phyloP scores from a whole-genome alignment of 352 stramenopile species.

The Aphanomyces euteiches region DNA sequence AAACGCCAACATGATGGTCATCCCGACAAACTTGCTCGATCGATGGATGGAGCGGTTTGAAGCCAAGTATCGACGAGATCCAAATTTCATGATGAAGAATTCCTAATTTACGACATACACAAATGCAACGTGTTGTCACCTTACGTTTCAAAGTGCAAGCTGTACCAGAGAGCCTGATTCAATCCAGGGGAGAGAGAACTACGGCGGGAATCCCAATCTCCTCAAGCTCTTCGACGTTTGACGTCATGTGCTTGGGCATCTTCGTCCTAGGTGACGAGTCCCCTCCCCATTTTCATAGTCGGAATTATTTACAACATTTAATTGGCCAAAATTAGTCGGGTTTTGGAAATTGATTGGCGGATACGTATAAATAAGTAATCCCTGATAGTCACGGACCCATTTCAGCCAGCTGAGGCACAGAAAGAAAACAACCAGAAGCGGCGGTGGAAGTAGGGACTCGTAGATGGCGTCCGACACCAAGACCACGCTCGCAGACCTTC shows the following conservation, averaged over 20 bases:
- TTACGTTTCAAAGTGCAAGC: not conserved
- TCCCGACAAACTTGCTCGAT: conserved; percentile 89
- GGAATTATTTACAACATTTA: not conserved
- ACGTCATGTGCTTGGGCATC: too few species aligned
- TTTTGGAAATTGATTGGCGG: conserved; percentile 1
- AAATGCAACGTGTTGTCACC: not conserved
- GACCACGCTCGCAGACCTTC: conserved; percentile 52
- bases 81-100: conserved; percentile 90
- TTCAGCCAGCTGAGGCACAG: not conserved
- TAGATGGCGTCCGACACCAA: not conserved
- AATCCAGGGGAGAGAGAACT: too few species aligned
- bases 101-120: conserved; percentile 12
- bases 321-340: not conserved
- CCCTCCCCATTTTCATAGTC: too few species aligned
- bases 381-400: conserved; percentile 3
- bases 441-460: not conserved
- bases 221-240: too few species aligned
- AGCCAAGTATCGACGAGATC: conserved; percentile 77
- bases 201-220: too few species aligned
- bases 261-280: too few species aligned
- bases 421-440: not conserved
- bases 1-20: conserved; percentile 74
- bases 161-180: too few species aligned
- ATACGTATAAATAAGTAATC: not conserved
- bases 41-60: conserved; percentile 90